A percentile compares a stretch with the other conserved stretches of the same genome.
phyloP scores from a whole-genome alignment of 2,329 filamentous ascomycete species.

The Phialophora tarda region DNA sequence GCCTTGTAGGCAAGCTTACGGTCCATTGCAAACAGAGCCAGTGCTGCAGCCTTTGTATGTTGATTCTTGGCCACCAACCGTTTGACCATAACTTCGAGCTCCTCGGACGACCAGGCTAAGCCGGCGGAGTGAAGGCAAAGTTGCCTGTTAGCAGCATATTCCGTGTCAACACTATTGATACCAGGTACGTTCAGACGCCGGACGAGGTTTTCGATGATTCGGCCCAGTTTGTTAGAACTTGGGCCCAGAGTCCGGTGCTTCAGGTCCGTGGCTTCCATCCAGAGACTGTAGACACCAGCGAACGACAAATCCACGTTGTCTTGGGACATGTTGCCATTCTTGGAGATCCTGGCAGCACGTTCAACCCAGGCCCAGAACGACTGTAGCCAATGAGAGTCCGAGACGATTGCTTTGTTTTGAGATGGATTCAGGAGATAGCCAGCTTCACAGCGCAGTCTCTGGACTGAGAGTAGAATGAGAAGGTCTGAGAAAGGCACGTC shows the following conservation, averaged over 20 bases:
- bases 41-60: slow-evolving; percentile 67
- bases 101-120: slow-evolving; percentile 59
- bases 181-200: slow-evolving; percentile 58
- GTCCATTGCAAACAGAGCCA: slow-evolving; percentile 66
- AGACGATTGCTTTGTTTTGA: slow-evolving; percentile 61
- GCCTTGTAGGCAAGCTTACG: slow-evolving; percentile 63
- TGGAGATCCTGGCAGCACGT: slow-evolving; percentile 52
- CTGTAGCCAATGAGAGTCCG: slow-evolving; percentile 62
- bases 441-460: slow-evolving; percentile 59
- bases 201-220: slow-evolving; percentile 58
- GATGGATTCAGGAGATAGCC: slow-evolving; percentile 60
- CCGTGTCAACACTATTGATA: slow-evolving; percentile 58
- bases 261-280: slow-evolving; percentile 60
- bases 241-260: slow-evolving; percentile 33
- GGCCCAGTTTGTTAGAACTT: slow-evolving; percentile 33
- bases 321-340: slow-evolving; percentile 60
- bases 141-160: slow-evolving; percentile 62
- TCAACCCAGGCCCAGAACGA: slow-evolving; percentile 65
- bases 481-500: slow-evolving; percentile 48
- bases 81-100: slow-evolving; percentile 57
- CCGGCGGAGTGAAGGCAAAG: slow-evolving; percentile 66
- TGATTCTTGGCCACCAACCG: slow-evolving; percentile 59
- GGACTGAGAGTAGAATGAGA: slow-evolving; percentile 50
- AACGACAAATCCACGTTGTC: slow-evolving; percentile 65
- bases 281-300: slow-evolving; percentile 64